Evolutionary conservation across 768 basidiomycete genomes (phyloP), one percentile per base, ranked within the genome.

Genomic region (Lentinula detonsa): DNA sequence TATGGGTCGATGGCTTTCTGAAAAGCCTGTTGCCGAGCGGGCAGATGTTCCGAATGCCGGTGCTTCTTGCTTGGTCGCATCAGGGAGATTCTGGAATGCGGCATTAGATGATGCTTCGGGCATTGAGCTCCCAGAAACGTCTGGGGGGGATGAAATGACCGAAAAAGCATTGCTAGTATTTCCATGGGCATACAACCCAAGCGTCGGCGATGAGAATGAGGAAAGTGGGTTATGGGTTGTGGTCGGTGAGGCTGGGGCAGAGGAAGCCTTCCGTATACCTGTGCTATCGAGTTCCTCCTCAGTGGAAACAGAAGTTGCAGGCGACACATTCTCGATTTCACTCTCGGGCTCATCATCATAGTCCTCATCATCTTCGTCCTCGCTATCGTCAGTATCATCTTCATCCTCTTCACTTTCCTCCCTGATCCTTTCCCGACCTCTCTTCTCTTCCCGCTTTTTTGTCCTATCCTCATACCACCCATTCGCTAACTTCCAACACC

Each of bases 401-500:
- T 52, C 70, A 28, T 61, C 58, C 2, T 62, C 69, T n/a, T 73
- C 70, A 8, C 73, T 74, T 45, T 77, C 74, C 53, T 71, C 68
- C 65, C 74, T 66, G 51, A 68, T 63, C 62, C 57, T 58, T 62
- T 67, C 49, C 1, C 61, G 63, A 5, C 65, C 63, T 1, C 63
- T 62, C 70, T 67, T 66, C 73, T 66, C 56, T 68, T 63, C 63
- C 59, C 59, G 63, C 67, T 39, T 62, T 54, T 59, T n/a, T 51
- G 40, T 2, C 62, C 63, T 18, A 65, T 64, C 2, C 63, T 66
- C 70, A 64, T 86, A 83, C 60, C 80, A 71, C 16, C 90, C 88
- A 68, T 93, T 85, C 60, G 84, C 85, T 39, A 93, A 86, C 78
- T 93, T 95, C 95, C 95, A 98, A 74, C 95, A 98, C 56, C 88